Evolutionary conservation across 228 moss, liverwort and hornwort species (phyloP).

Genomic region (Sphagnum fallax): DNA sequence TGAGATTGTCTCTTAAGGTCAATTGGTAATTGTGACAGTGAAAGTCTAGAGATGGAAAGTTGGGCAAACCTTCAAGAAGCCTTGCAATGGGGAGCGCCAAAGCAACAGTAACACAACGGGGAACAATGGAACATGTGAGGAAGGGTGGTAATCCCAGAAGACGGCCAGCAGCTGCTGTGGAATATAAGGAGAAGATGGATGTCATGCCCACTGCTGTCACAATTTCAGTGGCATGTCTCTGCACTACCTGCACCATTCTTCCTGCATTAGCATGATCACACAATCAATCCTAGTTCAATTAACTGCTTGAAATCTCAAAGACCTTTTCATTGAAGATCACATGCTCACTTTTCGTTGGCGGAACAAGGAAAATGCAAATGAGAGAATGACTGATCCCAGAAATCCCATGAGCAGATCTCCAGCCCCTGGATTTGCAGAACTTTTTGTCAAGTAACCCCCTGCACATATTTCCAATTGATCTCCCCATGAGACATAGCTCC

Average conservation of each 20-base stretch:
- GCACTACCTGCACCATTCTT: slow-evolving; percentile 58
- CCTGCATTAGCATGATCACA: not conserved
- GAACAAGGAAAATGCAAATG: slow-evolving; percentile 98
- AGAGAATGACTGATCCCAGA: slow-evolving; percentile 87
- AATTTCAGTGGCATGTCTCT: slow-evolving; percentile 90
- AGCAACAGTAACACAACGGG: slow-evolving; percentile 96
- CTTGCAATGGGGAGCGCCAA: slow-evolving; percentile 93
- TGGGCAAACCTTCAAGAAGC: slow-evolving; percentile 69
- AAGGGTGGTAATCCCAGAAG: slow-evolving; percentile 57
- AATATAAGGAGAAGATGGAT: slow-evolving; percentile 85
- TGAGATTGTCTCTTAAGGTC: not conserved
- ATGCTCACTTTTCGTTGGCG: slow-evolving; percentile 79
- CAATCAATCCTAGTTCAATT: not conserved
- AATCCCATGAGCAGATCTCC: slow-evolving; percentile 93
- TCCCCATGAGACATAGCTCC: not conserved
- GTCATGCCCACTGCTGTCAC: slow-evolving; percentile 71
- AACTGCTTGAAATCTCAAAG: not conserved
- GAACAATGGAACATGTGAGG: slow-evolving; percentile 81
- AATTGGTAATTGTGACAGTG: no score
- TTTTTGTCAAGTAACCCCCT: slow-evolving; percentile 94
- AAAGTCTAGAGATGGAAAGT: not conserved
- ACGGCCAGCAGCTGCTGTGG: slow-evolving; percentile 75
- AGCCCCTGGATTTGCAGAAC: slow-evolving; percentile 80
- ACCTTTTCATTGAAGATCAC: not conserved
- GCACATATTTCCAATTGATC: slow-evolving; percentile 15